phyloP scores from a whole-genome alignment of 345 rosid genomes.

The Populus nigra region DNA sequence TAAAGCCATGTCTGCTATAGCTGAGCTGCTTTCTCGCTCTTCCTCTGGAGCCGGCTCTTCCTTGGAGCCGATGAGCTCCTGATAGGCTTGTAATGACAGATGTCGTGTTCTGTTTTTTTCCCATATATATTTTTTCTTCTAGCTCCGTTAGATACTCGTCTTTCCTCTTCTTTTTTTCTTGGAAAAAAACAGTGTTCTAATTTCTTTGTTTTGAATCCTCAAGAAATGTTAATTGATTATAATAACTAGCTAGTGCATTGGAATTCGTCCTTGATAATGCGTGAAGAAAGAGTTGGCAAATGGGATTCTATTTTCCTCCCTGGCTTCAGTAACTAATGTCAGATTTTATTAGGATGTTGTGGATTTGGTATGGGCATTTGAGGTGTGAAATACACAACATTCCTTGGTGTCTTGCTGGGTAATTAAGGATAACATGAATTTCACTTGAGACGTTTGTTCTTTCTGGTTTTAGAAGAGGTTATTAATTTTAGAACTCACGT shows the following conservation, averaged over 20 bases:
- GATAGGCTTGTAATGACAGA: constrained; percentile 12
- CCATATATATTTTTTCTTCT: not conserved
- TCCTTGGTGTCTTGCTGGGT: too few relatives aligned
- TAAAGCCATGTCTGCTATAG: constrained; percentile 78
- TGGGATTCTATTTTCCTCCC: not conserved
- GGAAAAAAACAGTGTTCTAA: not conserved
- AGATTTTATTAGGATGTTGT: too few relatives aligned
- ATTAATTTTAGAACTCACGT: too few relatives aligned
- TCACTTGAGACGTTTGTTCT: too few relatives aligned
- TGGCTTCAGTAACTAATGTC: not conserved
- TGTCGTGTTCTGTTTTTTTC: constrained; percentile 15
- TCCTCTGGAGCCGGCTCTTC: constrained; percentile 33
- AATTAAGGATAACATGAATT: not conserved
- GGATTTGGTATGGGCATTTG: too few relatives aligned
- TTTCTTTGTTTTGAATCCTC: not conserved
- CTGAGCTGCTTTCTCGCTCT: constrained; percentile 49
- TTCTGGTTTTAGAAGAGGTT: too few relatives aligned
- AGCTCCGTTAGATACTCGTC: constrained; percentile 28
- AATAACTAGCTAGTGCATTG: not conserved
- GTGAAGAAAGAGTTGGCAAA: not conserved
- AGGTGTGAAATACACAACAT: not conserved
- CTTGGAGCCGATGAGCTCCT: constrained; percentile 26
- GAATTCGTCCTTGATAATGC: not conserved
- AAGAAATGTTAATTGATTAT: not conserved
- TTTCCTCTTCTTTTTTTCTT: not conserved